Evolutionary conservation across 1,284 basidiomycete species (phyloP).

Genomic region (Chondrostereum purpureum): DNA sequence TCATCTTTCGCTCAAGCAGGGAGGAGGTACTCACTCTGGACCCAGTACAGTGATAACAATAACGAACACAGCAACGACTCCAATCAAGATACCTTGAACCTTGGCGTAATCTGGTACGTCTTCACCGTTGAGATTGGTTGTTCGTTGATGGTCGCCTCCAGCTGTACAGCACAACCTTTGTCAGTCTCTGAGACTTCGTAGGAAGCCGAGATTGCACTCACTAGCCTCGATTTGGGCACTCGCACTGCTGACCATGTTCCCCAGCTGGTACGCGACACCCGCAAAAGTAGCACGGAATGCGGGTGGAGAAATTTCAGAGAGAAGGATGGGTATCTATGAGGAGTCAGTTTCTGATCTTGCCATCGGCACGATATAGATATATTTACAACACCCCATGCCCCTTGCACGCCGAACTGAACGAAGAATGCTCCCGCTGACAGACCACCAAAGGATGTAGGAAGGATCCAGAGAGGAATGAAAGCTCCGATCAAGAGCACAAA

Average conservation of each 20-base stretch:
- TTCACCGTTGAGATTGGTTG: constrained; percentile 36
- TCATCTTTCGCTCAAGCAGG: too few species aligned
- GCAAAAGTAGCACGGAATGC: constrained; percentile 93
- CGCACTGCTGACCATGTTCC: constrained; percentile 85
- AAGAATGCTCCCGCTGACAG: constrained; percentile 80
- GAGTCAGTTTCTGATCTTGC: constrained; percentile 1
- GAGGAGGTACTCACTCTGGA: constrained; percentile 3
- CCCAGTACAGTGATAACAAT: constrained; percentile 1
- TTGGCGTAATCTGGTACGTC: constrained; percentile 77
- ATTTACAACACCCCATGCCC: constrained; percentile 74
- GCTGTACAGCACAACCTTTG: constrained; percentile 36
- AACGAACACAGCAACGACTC: background rate
- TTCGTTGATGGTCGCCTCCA: constrained; percentile 54
- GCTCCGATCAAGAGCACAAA: constrained; percentile 54
- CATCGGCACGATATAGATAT: constrained; percentile 6
- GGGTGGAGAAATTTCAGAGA: constrained; percentile 85
- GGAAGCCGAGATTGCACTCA: constrained; percentile 25
- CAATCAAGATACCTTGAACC: constrained; percentile 30
- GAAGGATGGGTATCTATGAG: constrained; percentile 65
- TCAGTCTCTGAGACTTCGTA: too few species aligned
- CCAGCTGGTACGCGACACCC: constrained; percentile 88
- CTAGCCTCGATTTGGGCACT: constrained; percentile 90
- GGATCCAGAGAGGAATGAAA: constrained; percentile 82
- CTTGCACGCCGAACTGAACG: constrained; percentile 81
- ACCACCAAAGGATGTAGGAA: constrained; percentile 60